Base-by-base conservation (phyloP, 768 basidiomycete genomes). In the Pisolithus sp. region DNA sequence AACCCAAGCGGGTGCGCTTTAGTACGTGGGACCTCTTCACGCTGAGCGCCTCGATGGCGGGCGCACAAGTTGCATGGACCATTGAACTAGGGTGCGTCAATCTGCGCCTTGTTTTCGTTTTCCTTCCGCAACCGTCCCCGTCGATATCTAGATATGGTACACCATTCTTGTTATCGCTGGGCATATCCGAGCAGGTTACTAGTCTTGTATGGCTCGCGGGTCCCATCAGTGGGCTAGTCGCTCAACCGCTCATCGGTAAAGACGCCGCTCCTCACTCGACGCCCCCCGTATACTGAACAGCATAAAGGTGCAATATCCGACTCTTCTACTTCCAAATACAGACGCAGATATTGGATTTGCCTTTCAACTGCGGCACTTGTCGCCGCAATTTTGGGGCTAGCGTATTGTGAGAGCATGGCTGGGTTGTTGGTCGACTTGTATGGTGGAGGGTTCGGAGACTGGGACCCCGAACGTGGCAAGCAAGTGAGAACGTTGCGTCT, bases 181-280 rank as follows among this genome's bases (percentile, higher is more conserved):
- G 87, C 7, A 72, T 98, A 24, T 85, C 92, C 0, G 94, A 93
- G 64, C 85, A 91, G 63, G 73, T 93, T 15, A 97, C 96, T 0
- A 88, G 90, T 49, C 78, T 97, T 7, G 95, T 99, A 34, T 99
- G 96, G 96, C 77, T 91, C 37, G 89, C 89, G 51, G 89, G 95
- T 9, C 96, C 96, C 5, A 91, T 99, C 54, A 93, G 90, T 55
- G 96, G 96, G 15, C 75, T 99, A 43, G 74, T 99, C 47, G 93
- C 93, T 5, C 96, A 99, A 66, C 96, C 96, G n/a, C 76, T 98
- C 50, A 96, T 99, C 59, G 96, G 95, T 91, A n/a, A 17, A 39
- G 18, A 17, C 31, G 15, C 52, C 8, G 26, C 38, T 26, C 50
- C 39, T 46, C 50, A 12, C 47, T 30, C 31, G 21, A 41, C 49